Percentiles rank a stretch among this genome's conserved stretches.
phyloP scores from a whole-genome alignment of 257 asterid genomes.

The Nicotiana benthamiana region DNA sequence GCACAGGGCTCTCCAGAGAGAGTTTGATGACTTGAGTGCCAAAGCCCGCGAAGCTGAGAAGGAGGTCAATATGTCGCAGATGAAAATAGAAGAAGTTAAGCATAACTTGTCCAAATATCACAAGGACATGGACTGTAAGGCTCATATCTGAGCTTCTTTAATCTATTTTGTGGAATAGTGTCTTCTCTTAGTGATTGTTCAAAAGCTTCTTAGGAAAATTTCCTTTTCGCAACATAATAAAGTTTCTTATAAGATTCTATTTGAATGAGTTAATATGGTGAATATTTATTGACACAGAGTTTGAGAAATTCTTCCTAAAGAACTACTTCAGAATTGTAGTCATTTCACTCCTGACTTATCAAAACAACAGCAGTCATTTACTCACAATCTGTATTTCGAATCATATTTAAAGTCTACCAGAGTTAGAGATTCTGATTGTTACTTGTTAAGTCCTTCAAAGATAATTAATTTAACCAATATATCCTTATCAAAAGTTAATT shows the following conservation, averaged over 20 bases:
- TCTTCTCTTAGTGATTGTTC: not conserved
- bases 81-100: conserved; percentile 69
- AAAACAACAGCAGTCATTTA: not conserved
- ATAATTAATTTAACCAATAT: not conserved
- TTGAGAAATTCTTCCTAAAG: not conserved
- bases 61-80: conserved; percentile 64
- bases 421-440: not conserved
- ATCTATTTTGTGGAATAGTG: not conserved
- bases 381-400: not conserved
- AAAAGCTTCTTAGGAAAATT: not conserved
- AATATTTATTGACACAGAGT: not conserved
- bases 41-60: conserved; percentile 79
- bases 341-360: not conserved
- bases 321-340: not conserved
- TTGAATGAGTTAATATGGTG: not conserved
- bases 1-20: conserved; percentile 59
- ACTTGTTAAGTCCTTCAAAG: not conserved
- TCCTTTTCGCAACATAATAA: not conserved
- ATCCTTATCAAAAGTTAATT: not conserved
- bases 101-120: conserved; percentile 63
- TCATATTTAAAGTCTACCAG: not conserved
- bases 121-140: conserved; percentile 78
- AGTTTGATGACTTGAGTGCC: conserved; percentile 62
- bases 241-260: not conserved
- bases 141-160: not conserved